phyloP scores from a whole-genome alignment of 2,329 filamentous ascomycete species.

The Tolypocladium nubicola region DNA sequence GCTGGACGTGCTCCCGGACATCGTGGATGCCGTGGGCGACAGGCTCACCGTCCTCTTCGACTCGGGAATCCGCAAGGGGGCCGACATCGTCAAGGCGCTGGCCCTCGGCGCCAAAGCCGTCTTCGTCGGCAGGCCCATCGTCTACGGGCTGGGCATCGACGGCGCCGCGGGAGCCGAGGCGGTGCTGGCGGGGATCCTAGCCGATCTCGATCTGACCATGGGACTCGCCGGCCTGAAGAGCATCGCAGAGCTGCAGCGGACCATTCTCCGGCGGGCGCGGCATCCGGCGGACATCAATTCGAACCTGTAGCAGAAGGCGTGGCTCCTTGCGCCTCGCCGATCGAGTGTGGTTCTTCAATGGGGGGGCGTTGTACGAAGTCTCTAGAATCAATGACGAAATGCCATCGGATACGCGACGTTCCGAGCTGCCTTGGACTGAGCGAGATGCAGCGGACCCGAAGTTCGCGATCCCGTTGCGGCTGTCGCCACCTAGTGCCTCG shows the following conservation, averaged over 20 bases:
- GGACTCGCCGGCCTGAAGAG: conserved; percentile 39
- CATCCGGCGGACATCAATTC: conserved; percentile 22
- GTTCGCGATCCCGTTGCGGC: not conserved
- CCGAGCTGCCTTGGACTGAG: not conserved
- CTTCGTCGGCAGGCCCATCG: conserved; percentile 30
- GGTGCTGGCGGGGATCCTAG: conserved; percentile 31
- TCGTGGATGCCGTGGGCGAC: conserved; percentile 44
- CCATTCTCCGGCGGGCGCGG: conserved; percentile 20
- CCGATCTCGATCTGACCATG: conserved; percentile 41
- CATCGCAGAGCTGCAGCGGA: conserved; percentile 23
- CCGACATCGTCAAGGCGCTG: conserved; percentile 29
- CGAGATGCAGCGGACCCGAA: not conserved
- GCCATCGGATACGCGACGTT: not conserved
- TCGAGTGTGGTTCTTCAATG: not conserved
- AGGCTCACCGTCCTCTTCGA: conserved; percentile 45
- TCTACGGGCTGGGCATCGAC: conserved; percentile 24
- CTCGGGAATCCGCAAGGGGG: conserved; percentile 27
- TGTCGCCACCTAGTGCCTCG: not conserved
- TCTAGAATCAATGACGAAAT: not conserved
- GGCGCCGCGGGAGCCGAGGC: conserved; percentile 41
- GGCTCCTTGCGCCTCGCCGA: not conserved
- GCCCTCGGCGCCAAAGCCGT: conserved; percentile 29
- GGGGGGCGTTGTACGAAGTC: not conserved
- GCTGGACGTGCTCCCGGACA: conserved; percentile 39
- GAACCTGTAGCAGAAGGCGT: conserved; percentile 12